phyloP scores from a whole-genome alignment of 2,329 filamentous ascomycete species.

The Venturia aucupariae region DNA sequence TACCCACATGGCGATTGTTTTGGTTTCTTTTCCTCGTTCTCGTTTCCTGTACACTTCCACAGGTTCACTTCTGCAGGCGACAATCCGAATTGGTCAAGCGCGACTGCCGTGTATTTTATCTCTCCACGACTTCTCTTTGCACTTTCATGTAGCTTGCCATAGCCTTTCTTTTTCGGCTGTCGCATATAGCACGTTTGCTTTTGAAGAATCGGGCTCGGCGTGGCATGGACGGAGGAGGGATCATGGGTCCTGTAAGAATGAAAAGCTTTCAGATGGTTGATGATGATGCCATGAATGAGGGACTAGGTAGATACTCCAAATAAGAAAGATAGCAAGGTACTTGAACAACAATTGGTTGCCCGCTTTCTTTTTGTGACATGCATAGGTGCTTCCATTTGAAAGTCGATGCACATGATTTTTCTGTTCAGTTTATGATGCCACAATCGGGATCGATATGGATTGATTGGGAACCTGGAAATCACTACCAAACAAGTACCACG shows the following conservation, averaged over 20 bases:
- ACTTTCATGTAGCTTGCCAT: neutral
- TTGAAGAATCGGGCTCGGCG: neutral
- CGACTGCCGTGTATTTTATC: neutral
- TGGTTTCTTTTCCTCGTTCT: neutral
- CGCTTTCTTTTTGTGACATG: no score
- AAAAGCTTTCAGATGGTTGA: neutral
- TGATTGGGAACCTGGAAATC: no score
- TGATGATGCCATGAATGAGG: neutral
- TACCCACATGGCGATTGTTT: neutral
- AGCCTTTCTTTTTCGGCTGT: neutral
- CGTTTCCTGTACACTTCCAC: neutral
- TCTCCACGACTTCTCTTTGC: neutral
- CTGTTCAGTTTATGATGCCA: no score
- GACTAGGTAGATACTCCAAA: neutral
- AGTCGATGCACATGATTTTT: no score
- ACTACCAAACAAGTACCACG: no score
- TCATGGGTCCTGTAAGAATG: neutral
- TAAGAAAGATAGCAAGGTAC: neutral
- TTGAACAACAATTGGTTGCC: neutral
- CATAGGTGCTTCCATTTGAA: no score
- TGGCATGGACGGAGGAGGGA: neutral
- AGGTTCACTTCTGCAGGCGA: slow-evolving; percentile 5
- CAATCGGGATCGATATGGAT: no score
- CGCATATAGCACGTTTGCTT: neutral
- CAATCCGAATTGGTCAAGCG: neutral